Base-by-base conservation (phyloP, 257 asterid species). In the Solanum chiquidenum region DNA sequence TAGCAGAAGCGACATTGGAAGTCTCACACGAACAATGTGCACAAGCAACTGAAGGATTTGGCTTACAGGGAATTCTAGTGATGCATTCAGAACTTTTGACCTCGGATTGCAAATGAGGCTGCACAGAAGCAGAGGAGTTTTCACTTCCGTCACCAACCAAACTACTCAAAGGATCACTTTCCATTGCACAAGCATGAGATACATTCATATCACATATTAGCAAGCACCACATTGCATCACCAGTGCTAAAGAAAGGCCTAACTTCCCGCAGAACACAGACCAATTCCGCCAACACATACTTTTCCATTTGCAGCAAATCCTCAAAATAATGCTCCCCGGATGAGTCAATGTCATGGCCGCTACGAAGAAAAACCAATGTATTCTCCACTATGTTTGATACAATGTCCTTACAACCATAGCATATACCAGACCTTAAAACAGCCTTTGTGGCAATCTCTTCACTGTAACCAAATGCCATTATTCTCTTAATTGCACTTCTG, bases 211-310 rank as follows among this genome's bases (percentile, higher is more conserved):
- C 99, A 82, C 99, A 95, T 88, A 96, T 90, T 91, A 97, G 90
- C 92, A 97, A 90, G 89, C 96, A 97, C 99, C 99, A 97, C 99
- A 97, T 97, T 85, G 99, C 99, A 66, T 97, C 98, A 77, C 99
- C 98, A 2, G 94, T 95, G 94, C 98, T 97, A 89, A 93, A 95
- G 90, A 93, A 94, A 68, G 99, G 99, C 76, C 96, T 92, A 72
- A 97, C 95, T 89, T 96, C 99, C 88, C 93, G 91, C 37, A 97
- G 87, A 88, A 94, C 95, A 88, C 99, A 96, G 83, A 97, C 98
- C 89, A 96, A 91, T 90, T 97, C 99, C 2, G 99, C 99, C 87
- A 97, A 89, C 88, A 97, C 93, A 92, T 95, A 95, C 92, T 92
- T 94, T 90, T 94, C 96, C 97, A 96, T 93, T 88, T 96, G 95